Conservation (phyloP, 1,284 basidiomycete genomes). For the Quambalaria eucalypti region DNA sequence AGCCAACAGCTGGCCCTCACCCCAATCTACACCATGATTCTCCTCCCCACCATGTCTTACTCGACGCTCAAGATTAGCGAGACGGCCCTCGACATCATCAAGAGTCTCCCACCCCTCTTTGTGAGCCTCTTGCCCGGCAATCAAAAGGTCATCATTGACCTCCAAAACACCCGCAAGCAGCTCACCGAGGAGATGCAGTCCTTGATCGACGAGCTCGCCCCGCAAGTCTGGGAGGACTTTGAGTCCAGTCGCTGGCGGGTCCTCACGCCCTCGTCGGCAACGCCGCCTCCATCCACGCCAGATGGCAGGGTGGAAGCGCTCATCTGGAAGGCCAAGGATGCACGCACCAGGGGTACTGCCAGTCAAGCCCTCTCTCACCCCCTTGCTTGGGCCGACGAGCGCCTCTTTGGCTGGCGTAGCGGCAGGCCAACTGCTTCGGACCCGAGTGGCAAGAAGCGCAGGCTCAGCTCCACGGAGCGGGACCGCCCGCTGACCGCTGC, state of each 20-base stretch:
- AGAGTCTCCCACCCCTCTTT: conserved; percentile 87
- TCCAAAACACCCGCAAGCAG: conserved; percentile 69
- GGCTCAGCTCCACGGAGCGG: conserved; percentile 15
- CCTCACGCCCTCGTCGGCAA: conserved; percentile 16
- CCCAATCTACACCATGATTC: conserved; percentile 67
- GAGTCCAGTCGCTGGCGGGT: conserved; percentile 27
- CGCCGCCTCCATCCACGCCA: conserved; percentile 24
- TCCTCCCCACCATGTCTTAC: conserved; percentile 80
- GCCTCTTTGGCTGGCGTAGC: conserved; percentile 71
- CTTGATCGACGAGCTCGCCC: conserved; percentile 68
- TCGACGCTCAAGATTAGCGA: conserved; percentile 96
- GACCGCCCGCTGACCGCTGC: neutral
- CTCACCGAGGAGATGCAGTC: conserved; percentile 79
- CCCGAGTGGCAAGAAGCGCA: neutral
- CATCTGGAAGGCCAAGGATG: conserved; percentile 25
- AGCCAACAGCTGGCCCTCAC: conserved; percentile 62
- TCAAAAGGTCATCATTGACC: conserved; percentile 68
- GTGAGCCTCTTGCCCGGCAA: conserved; percentile 85
- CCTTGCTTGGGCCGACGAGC: conserved; percentile 72
- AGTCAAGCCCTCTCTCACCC: conserved; percentile 37
- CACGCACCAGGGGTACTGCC: conserved; percentile 6
- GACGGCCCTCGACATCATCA: conserved; percentile 95
- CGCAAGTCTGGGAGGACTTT: conserved; percentile 43
- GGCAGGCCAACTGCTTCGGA: neutral
- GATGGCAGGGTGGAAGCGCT: conserved; percentile 14